Evolutionary conservation across 2,329 filamentous ascomycete genomes (phyloP).

Genomic region (Cadophora malorum): DNA sequence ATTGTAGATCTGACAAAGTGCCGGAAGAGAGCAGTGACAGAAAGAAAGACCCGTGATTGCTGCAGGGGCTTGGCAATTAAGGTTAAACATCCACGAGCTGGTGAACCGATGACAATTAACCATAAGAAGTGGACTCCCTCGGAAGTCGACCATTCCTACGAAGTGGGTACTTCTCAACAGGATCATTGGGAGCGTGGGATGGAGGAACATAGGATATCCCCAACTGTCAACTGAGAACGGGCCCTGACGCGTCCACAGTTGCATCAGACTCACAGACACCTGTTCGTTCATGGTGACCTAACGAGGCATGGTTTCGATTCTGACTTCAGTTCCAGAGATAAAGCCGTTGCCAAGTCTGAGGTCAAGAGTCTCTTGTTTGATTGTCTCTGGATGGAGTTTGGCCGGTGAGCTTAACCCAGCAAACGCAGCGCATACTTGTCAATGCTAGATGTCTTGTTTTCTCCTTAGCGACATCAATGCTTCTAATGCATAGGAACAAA

Average conservation of each 20-base stretch:
- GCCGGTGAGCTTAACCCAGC: neutral
- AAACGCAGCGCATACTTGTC: neutral
- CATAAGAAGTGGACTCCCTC: conserved; percentile 13
- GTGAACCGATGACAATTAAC: conserved; percentile 5
- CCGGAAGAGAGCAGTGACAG: neutral
- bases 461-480: neutral
- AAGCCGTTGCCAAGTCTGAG: neutral
- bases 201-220: neutral
- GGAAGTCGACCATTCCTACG: neutral
- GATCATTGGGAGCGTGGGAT: neutral
- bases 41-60: conserved; percentile 6
- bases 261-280: neutral
- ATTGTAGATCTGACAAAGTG: neutral
- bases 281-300: neutral
- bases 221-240: conserved; percentile 2
- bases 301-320: neutral
- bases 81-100: conserved; percentile 2
- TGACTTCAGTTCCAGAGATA: neutral
- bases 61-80: conserved; percentile 12
- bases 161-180: neutral
- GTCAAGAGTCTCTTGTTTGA: conserved; percentile 12
- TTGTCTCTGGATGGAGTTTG: conserved; percentile 9
- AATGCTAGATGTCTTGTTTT: conserved; percentile 8
- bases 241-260: neutral
- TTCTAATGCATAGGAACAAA: neutral